Conservation (phyloP, 306 rosid genomes). For the Macrotyloma uniflorum region DNA sequence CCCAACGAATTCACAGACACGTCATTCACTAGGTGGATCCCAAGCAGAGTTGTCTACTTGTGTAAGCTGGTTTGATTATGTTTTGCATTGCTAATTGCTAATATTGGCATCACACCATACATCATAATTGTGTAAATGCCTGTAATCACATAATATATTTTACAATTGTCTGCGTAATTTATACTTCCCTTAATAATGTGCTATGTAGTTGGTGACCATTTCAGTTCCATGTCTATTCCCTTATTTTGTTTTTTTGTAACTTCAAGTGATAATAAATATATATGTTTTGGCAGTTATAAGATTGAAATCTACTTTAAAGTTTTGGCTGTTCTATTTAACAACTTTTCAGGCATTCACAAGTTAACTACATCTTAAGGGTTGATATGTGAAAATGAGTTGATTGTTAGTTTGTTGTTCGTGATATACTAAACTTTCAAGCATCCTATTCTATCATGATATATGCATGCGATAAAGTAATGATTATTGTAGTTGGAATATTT, state of each 20-base stretch:
- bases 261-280: background rate
- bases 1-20: constrained; percentile 34
- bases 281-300: background rate
- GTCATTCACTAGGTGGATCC: constrained; percentile 26
- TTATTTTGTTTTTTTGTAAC: background rate
- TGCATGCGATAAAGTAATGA: background rate
- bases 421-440: background rate
- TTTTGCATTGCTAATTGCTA: constrained; percentile 18
- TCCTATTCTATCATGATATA: background rate
- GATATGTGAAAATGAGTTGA: background rate
- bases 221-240: background rate
- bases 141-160: constrained; percentile 2
- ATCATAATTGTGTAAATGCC: background rate
- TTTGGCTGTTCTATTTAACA: background rate
- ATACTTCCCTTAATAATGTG: background rate
- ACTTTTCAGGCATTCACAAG: background rate
- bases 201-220: background rate
- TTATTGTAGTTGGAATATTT: background rate
- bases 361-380: constrained; percentile 12
- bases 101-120: background rate
- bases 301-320: background rate
- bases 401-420: background rate
- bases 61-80: constrained; percentile 52
- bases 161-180: background rate
- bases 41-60: constrained; percentile 32